Evolutionary conservation across 1,284 basidiomycete genomes (phyloP), one percentile per base, ranked within the genome.

Genomic region (Apiotrichum gamsii): DNA sequence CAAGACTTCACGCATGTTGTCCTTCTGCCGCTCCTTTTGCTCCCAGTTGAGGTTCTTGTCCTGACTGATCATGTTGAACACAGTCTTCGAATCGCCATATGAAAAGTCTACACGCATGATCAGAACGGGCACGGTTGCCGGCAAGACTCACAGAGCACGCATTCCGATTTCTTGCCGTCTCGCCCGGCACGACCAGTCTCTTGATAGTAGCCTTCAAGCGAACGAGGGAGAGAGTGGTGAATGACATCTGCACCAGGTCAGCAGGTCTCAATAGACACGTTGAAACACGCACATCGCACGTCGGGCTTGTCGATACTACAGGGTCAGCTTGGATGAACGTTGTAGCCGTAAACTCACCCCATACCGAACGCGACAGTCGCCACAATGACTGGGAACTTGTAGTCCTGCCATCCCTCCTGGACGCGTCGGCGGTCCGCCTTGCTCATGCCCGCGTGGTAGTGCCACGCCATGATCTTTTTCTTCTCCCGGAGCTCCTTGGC

Each of bases 361-460:
- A 98, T 96, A 9, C 94, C 94, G 67, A 97, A 97, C 0, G 89
- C 89, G 57, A 77, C 75, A 30, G 94, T 98, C 1, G 93, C 94
- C 25, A 95, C 90, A 47, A 98, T 90, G 51, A 98, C 82, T 44
- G 82, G 77, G 58, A 84, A 82, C 29, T 78, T 72, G 25, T 83
- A 85, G 2, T 70, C 70, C 70, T 86, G 83, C 93, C 91, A 97
- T 21, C 80, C 78, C 21, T 76, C 66, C 58, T 91, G 84, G 1
- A 82, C 78, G 38, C 72, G 69, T 39, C 80, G 75, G 56, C 85
- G 83, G 48, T 90, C 87, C 3, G 75, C 74, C 11, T 78, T 73
- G 23, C 70, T 59, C 78, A 97, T 79, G 6, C 79, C 80, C 5
- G 93, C 94, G 67, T 98, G 94, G 65, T 89, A 98, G 67, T 93